phyloP scores from a whole-genome alignment of 1,284 basidiomycete genomes.

The Trametes hirsuta region DNA sequence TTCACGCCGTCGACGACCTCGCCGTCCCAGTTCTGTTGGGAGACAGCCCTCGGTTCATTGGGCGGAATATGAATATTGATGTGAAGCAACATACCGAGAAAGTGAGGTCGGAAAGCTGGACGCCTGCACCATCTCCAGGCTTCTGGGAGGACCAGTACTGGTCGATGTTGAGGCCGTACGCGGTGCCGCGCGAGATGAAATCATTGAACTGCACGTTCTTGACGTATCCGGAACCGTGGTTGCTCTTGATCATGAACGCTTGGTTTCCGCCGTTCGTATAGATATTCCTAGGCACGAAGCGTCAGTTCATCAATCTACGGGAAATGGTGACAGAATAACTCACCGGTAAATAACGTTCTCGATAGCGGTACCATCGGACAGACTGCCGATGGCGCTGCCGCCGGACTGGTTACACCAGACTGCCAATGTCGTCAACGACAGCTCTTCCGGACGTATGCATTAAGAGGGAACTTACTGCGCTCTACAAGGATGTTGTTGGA shows the following conservation, averaged over 20 bases:
- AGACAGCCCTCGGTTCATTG: not conserved
- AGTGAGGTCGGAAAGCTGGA: conserved; percentile 34
- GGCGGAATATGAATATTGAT: not conserved
- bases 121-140: conserved; percentile 31
- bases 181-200: conserved; percentile 38
- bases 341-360: conserved; percentile 37
- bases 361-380: conserved; percentile 37
- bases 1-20: conserved; percentile 34
- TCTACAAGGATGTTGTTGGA: conserved; percentile 39
- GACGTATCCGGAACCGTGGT: conserved; percentile 39
- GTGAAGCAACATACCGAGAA: conserved; percentile 26
- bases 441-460: not conserved
- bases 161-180: conserved; percentile 39
- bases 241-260: conserved; percentile 42
- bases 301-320: not conserved
- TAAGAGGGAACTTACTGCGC: conserved; percentile 25
- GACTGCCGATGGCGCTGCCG: conserved; percentile 40
- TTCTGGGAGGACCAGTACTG: conserved; percentile 36
- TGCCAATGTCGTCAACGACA: not conserved
- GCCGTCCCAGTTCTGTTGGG: conserved; percentile 37
- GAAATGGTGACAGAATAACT: not conserved
- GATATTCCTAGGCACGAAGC: conserved; percentile 26
- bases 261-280: conserved; percentile 42
- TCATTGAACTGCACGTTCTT: conserved; percentile 38
- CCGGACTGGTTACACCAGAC: conserved; percentile 44